A percentile compares a stretch with the other conserved stretches of the same genome.
phyloP scores from a whole-genome alignment of 352 stramenopile genomes.

The Thalassiosira ordinaria region DNA sequence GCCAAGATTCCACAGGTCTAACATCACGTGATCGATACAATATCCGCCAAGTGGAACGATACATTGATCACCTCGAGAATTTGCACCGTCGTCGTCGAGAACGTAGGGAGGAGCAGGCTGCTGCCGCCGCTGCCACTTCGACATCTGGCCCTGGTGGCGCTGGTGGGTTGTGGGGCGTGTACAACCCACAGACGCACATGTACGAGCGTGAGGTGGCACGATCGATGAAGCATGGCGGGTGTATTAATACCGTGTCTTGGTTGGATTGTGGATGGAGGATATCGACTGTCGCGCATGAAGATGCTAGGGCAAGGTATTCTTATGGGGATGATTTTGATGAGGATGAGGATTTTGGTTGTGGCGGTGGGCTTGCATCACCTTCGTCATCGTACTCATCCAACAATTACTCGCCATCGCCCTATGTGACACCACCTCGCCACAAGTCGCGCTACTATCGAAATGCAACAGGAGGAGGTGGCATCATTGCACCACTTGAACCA shows the following conservation, averaged over 20 bases:
- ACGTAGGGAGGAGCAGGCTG: neutral
- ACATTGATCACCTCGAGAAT: constrained; percentile 30
- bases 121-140: neutral
- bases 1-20: neutral
- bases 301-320: neutral
- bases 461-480: neutral
- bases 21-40: constrained; percentile 1
- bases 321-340: constrained; percentile 11
- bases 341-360: constrained; percentile 2
- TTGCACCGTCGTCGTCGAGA: constrained; percentile 7
- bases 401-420: neutral
- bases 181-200: neutral
- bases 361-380: constrained; percentile 1
- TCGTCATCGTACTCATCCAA: constrained; percentile 47
- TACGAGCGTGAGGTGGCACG: constrained; percentile 48
- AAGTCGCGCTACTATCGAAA: neutral
- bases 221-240: constrained; percentile 76
- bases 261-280: constrained; percentile 67
- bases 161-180: neutral
- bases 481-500: constrained; percentile 15
- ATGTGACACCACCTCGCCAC: neutral
- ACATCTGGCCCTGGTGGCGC: neutral
- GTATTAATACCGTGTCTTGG: constrained; percentile 83
- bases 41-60: constrained; percentile 19
- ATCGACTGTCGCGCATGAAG: constrained; percentile 9